Base-by-base conservation (phyloP, 2,329 filamentous ascomycete genomes). In the Calonectria crousiana region DNA sequence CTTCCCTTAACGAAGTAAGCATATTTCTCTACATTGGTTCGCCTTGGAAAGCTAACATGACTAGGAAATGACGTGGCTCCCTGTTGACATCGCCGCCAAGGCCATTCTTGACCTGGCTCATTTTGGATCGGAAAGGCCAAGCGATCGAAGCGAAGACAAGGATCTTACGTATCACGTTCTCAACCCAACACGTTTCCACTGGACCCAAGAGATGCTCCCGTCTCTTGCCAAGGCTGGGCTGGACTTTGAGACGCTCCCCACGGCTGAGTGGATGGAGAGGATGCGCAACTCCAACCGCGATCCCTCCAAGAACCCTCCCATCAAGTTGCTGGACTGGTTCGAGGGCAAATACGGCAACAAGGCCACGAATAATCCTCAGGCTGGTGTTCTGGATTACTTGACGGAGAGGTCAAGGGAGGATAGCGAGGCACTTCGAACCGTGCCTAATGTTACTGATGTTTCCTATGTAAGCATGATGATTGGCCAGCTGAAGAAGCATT, bases 261-360 rank as follows among this genome's bases (percentile, higher is more conserved):
- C 84, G 0, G 79, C 78, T 11, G 84, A 88, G 72, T 89, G 88
- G 88, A 79, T 90, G 32, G 75, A 78, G 0, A 81, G 85, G 1
- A 80, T 90, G 9, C 82, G 87, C 3, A 82, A 75, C 3, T 88
- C 87, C 0, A 84, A 89, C 62, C 82, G 84, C 0, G 86, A 90
- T 65, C 85, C 88, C 0, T 74, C 83, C 6, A 80, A 76, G 20
- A 91, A 91, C 75, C 89, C 89, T 14, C 85, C 88, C 0, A 84
- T 90, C 75, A 90, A 90, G 79, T 82, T 91, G 1, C 73, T 90
- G 1, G 88, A 89, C 52, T 91, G 89, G 82, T 91, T 90, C 72
- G 80, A 79, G 32, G 69, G 75, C 0, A 82, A 82, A 44, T 82
- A 82, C 4, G 78, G 78, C 0, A 51, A 60, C 6, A 78, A 80